Percentiles rank a stretch among this genome's conserved stretches.
These are phyloP conservation scores for Yarrowia sp. DNA, from an alignment of 805 yeast genomes.

Conservation along the genomic window DNA sequence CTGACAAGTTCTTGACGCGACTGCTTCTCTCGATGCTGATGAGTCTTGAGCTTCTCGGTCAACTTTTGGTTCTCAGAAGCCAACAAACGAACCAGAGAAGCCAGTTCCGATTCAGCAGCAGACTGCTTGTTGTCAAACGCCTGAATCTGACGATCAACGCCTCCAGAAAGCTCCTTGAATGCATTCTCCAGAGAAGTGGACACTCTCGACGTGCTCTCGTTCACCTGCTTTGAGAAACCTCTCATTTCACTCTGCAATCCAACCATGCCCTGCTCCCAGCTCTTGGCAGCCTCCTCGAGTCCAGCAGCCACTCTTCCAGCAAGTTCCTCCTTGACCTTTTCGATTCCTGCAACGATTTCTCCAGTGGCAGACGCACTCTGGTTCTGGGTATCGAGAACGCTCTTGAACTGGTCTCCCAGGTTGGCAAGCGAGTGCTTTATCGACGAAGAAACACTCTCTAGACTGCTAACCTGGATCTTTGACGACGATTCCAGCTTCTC, in stretches of 20 bases:
- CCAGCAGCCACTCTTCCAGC: conserved; percentile 26
- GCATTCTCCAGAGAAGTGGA: not conserved
- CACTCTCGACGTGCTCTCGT: conserved; percentile 5
- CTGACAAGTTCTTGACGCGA: conserved; percentile 13
- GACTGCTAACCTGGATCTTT: conserved; percentile 8
- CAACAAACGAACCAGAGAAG: conserved; percentile 15
- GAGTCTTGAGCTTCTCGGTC: conserved; percentile 3
- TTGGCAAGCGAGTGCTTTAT: conserved; percentile 12
- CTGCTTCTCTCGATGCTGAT: conserved; percentile 13
- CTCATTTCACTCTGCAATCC: conserved; percentile 23
- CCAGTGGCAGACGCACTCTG: conserved; percentile 24
- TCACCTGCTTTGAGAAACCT: conserved; percentile 8
- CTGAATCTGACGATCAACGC: conserved; percentile 9
- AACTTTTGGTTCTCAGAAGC: conserved; percentile 24
- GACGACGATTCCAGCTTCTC: conserved; percentile 24
- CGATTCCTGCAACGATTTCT: conserved; percentile 33
- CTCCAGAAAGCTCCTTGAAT: conserved; percentile 7
- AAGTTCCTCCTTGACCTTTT: conserved; percentile 32
- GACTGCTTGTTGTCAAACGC: conserved; percentile 26
- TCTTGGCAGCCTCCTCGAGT: conserved; percentile 18
- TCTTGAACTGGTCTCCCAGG: conserved; percentile 19
- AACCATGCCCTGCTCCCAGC: conserved; percentile 15
- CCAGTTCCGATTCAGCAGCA: conserved; percentile 23
- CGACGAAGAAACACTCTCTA: conserved; percentile 18
- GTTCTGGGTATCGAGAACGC: conserved; percentile 17